These are phyloP conservation scores for Allodekkera sacchari DNA, from an alignment of 805 yeast species.

Conservation along the genomic window DNA sequence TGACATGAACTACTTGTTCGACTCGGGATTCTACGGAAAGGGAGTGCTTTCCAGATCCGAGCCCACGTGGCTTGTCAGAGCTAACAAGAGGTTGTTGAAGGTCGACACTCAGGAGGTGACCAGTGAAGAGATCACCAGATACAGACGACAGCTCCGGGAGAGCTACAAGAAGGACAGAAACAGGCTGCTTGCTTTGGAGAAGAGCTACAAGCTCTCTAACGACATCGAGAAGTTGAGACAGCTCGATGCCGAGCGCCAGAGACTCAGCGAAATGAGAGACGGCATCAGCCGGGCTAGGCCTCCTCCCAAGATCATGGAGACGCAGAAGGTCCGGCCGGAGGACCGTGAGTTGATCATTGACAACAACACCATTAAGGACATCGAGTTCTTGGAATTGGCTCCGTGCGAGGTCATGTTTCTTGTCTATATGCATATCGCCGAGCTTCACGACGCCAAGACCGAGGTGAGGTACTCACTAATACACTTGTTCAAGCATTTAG, in stretches of 20 bases:
- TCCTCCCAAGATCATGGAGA: conserved; percentile 1
- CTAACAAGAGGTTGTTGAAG: conserved; percentile 39
- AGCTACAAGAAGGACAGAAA: conserved; percentile 66
- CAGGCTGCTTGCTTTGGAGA: conserved; percentile 41
- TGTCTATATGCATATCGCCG: conserved; percentile 30
- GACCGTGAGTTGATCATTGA: conserved; percentile 26
- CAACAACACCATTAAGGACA: conserved; percentile 13
- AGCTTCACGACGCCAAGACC: conserved; percentile 4
- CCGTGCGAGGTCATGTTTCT: conserved; percentile 72
- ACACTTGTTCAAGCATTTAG: conserved; percentile 10
- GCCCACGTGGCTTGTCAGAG: conserved; percentile 80
- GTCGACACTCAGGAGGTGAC: conserved; percentile 25
- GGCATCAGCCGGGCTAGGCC: conserved; percentile 13
- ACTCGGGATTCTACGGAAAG: conserved; percentile 87
- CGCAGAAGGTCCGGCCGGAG: conserved; percentile 24
- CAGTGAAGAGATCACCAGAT: conserved; percentile 70
- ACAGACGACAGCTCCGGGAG: conserved; percentile 62
- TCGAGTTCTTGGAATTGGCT: conserved; percentile 59
- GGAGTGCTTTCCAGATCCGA: conserved; percentile 86
- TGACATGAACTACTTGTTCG: conserved; percentile 62
- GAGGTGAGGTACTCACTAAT: neutral
- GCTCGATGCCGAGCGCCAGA: conserved; percentile 30
- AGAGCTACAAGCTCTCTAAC: conserved; percentile 20
- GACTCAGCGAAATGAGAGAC: conserved; percentile 14
- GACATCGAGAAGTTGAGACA: conserved; percentile 21